A percentile compares a stretch with the other conserved stretches of the same genome.
These are phyloP conservation scores for Termitomyces heimii DNA, from an alignment of 768 basidiomycete genomes.

Conservation along the genomic window DNA sequence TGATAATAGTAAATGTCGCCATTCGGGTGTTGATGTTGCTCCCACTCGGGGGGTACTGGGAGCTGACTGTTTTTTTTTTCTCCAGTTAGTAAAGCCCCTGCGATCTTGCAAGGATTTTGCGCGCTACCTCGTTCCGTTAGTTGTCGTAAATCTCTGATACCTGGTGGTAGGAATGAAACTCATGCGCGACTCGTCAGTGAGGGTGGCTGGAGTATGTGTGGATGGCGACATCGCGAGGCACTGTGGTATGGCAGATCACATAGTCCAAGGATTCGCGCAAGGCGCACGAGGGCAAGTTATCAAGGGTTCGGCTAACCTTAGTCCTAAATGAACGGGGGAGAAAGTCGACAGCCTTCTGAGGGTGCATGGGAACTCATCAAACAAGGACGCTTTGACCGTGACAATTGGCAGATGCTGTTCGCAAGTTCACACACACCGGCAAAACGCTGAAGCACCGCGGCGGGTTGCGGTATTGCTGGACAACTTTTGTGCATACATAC, in stretches of 20 bases:
- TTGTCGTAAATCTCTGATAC: constrained; percentile 13
- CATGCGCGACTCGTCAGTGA: constrained; percentile 10
- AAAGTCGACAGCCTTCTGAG: constrained; percentile 10
- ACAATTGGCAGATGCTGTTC: constrained; percentile 6
- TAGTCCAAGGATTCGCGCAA: constrained; percentile 6
- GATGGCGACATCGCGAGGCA: constrained; percentile 7
- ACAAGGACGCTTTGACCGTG: neutral
- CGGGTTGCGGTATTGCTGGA: constrained; percentile 3
- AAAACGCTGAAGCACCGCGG: constrained; percentile 6
- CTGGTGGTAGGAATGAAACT: constrained; percentile 14
- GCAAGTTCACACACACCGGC: constrained; percentile 8
- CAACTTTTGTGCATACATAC: neutral
- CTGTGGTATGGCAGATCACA: constrained; percentile 4
- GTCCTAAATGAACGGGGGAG: constrained; percentile 19
- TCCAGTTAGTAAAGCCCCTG: neutral
- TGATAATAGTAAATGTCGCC: constrained; percentile 41
- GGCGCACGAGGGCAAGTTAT: constrained; percentile 12
- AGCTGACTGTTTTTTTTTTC: constrained; percentile 2
- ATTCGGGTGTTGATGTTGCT: constrained; percentile 33
- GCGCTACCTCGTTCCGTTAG: constrained; percentile 10
- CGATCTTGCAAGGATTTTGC: neutral
- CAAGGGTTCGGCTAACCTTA: constrained; percentile 17
- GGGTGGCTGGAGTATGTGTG: neutral
- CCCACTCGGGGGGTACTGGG: constrained; percentile 24
- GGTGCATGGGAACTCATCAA: constrained; percentile 12